Conservation (phyloP, 2,329 filamentous ascomycete genomes). For the Ophiostoma populinum region DNA sequence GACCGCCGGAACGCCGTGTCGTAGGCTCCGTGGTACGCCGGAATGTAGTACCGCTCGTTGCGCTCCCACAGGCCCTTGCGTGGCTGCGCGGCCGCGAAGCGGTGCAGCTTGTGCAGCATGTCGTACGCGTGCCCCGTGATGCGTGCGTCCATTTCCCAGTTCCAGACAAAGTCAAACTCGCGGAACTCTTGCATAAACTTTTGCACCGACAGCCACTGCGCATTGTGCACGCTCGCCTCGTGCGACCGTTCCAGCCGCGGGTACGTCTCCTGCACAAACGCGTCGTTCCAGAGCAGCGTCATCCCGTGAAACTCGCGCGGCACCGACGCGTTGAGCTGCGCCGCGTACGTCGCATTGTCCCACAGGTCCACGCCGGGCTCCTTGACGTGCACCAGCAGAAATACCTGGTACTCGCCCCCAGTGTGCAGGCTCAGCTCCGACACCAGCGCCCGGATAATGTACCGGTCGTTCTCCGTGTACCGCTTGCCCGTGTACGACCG, state of each 20-base stretch:
- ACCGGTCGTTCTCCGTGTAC: slow-evolving; percentile 64
- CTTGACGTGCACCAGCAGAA: slow-evolving; percentile 65
- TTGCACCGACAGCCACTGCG: slow-evolving; percentile 57
- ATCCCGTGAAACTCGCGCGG: slow-evolving; percentile 41
- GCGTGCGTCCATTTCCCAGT: slow-evolving; percentile 72
- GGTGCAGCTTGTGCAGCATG: slow-evolving; percentile 46
- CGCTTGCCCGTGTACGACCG: slow-evolving; percentile 58
- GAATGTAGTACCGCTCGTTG: slow-evolving; percentile 56
- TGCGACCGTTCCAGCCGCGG: slow-evolving; percentile 43
- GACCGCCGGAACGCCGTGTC: slow-evolving; percentile 47
- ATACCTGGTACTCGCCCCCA: slow-evolving; percentile 67
- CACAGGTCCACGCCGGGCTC: slow-evolving; percentile 36
- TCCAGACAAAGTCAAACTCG: slow-evolving; percentile 70
- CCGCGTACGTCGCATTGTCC: slow-evolving; percentile 38
- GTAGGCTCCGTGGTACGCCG: slow-evolving; percentile 48
- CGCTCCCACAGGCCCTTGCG: slow-evolving; percentile 60
- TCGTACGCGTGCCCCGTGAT: slow-evolving; percentile 72
- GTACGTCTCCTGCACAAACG: slow-evolving; percentile 62
- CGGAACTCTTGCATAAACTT: slow-evolving; percentile 61
- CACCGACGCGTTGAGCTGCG: slow-evolving; percentile 30
- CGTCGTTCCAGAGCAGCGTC: slow-evolving; percentile 57
- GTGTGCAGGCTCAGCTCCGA: slow-evolving; percentile 59
- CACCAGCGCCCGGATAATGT: slow-evolving; percentile 63
- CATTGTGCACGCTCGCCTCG: slow-evolving; percentile 35
- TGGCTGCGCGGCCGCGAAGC: slow-evolving; percentile 50